Percentiles rank a stretch among this genome's conserved stretches.
Evolutionary conservation across 371 early-diverging fungal genomes (phyloP).

Genomic region (Mortierella sp.): DNA sequence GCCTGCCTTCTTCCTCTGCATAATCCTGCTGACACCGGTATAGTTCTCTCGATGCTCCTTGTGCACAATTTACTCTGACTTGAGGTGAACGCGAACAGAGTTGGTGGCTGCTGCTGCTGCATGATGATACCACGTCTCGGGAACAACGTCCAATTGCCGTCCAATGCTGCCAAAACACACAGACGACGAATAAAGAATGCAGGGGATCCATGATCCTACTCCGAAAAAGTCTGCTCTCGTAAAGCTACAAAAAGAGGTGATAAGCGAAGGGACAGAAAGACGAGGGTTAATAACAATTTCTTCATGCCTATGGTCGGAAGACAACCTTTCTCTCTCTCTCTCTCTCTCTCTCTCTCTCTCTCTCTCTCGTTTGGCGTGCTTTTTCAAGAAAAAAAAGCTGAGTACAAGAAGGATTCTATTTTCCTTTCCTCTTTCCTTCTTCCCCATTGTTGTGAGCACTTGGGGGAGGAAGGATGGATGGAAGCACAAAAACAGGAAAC

Average conservation of each 20-base stretch:
- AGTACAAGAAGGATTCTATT: background rate
- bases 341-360: background rate
- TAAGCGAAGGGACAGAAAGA: background rate
- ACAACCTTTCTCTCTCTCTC: background rate
- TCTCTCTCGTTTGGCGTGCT: background rate
- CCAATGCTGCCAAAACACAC: slow-evolving; percentile 73
- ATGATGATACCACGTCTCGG: slow-evolving; percentile 49
- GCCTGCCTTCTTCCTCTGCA: too few species aligned
- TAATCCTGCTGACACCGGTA: too few species aligned
- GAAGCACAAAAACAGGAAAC: background rate
- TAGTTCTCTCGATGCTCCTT: background rate
- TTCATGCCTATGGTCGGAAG: background rate
- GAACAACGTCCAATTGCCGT: slow-evolving; percentile 60
- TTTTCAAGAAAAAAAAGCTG: background rate
- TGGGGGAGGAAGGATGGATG: background rate
- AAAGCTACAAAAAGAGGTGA: slow-evolving; percentile 49
- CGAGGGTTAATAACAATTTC: background rate
- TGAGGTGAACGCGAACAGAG: slow-evolving; percentile 20
- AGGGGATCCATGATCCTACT: slow-evolving; percentile 72
- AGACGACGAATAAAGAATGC: slow-evolving; percentile 68
- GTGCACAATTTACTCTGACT: slow-evolving; percentile 29
- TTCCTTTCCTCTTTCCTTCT: background rate
- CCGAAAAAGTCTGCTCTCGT: slow-evolving; percentile 72
- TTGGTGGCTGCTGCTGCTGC: slow-evolving; percentile 1
- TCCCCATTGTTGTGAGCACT: background rate